Conservation (phyloP, 495 filamentous ascomycete genomes). For the Hypoxylon perforatum region DNA sequence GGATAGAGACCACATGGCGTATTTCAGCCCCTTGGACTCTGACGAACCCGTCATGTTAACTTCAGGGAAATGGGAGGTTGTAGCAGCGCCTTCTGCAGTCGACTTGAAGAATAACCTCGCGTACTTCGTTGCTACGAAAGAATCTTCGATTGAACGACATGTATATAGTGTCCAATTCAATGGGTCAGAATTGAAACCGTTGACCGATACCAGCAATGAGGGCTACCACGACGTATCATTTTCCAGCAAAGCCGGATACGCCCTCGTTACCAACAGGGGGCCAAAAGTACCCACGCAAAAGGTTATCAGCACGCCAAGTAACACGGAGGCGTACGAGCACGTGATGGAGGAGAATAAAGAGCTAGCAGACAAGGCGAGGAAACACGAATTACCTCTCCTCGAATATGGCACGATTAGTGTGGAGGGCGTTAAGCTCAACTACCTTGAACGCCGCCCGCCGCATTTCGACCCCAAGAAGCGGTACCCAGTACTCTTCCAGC, state of each 20-base stretch:
- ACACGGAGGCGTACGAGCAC: conserved; percentile 68
- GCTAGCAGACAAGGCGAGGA: conserved; percentile 73
- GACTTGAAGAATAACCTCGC: conserved; percentile 85
- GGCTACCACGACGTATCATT: conserved; percentile 91
- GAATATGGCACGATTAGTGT: conserved; percentile 87
- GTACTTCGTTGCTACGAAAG: conserved; percentile 90
- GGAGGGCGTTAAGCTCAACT: conserved; percentile 75
- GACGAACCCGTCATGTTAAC: conserved; percentile 84
- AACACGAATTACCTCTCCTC: conserved; percentile 84
- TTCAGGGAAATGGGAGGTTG: conserved; percentile 92
- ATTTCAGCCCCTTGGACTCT: conserved; percentile 92
- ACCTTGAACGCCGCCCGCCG: conserved; percentile 88
- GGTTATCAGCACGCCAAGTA: conserved; percentile 83
- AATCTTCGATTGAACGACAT: conserved; percentile 87
- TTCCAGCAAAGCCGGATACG: conserved; percentile 82
- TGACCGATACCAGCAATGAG: conserved; percentile 81
- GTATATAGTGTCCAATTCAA: conserved; percentile 85
- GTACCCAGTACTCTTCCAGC: conserved; percentile 93
- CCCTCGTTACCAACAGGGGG: conserved; percentile 82
- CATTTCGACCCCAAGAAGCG: conserved; percentile 86
- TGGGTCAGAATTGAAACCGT: conserved; percentile 74
- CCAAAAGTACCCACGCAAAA: conserved; percentile 93
- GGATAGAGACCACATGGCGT: conserved; percentile 90
- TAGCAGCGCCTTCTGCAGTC: conserved; percentile 86
- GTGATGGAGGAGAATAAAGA: conserved; percentile 80